These are phyloP conservation scores for Lonicera japonica DNA, from an alignment of 129 eudicot genomes.

Conservation along the genomic window DNA sequence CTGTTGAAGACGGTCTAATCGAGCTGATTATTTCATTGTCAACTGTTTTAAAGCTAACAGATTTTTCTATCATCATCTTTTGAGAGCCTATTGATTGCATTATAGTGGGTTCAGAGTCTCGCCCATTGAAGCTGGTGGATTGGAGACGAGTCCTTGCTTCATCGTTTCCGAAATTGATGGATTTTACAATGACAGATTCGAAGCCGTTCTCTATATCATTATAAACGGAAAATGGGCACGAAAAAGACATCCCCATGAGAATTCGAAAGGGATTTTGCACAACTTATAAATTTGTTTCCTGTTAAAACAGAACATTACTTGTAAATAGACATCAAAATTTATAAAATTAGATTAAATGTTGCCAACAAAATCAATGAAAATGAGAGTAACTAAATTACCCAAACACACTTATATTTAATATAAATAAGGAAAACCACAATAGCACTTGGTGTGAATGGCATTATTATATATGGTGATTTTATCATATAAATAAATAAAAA, in stretches of 20 bases:
- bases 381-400: too few species aligned
- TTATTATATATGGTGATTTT: too few species aligned
- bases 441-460: too few species aligned
- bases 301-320: slow-evolving; percentile 5
- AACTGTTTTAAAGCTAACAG: slow-evolving; percentile 43
- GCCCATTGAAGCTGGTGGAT: slow-evolving; percentile 50
- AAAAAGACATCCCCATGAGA: slow-evolving; percentile 87
- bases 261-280: slow-evolving; percentile 12
- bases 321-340: background rate
- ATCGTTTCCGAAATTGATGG: slow-evolving; percentile 33
- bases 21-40: slow-evolving; percentile 30
- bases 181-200: slow-evolving; percentile 51
- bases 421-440: too few species aligned
- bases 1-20: background rate
- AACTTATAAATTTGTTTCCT: slow-evolving; percentile 28
- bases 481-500: too few species aligned
- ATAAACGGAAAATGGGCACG: slow-evolving; percentile 56
- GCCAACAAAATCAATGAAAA: too few species aligned
- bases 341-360: too few species aligned
- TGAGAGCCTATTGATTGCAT: slow-evolving; percentile 40
- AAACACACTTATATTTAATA: too few species aligned
- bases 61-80: slow-evolving; percentile 46
- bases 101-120: slow-evolving; percentile 32
- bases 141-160: slow-evolving; percentile 37
- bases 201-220: slow-evolving; percentile 50